Evolutionary conservation across 1,284 basidiomycete genomes (phyloP).

Genomic region (Flammula alnicola): DNA sequence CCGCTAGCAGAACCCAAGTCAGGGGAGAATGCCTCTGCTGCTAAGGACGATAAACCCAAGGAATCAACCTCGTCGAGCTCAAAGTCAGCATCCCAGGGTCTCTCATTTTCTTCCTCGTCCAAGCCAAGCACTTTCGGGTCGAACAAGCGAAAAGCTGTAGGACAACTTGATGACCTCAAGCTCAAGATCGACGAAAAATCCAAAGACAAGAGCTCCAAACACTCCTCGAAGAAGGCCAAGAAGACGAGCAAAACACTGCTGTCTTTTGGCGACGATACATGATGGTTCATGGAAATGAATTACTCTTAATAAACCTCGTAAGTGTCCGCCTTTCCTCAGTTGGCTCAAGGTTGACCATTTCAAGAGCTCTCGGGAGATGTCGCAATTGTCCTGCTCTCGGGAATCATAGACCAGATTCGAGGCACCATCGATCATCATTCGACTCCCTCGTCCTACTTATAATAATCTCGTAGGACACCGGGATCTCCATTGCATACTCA

Average conservation of each 20-base stretch:
- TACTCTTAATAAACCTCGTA: background rate
- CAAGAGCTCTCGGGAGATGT: too few species aligned
- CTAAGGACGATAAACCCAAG: constrained; percentile 7
- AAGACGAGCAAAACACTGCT: constrained; percentile 53
- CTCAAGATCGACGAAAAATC: constrained; percentile 18
- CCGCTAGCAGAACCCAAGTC: constrained; percentile 35
- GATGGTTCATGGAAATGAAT: background rate
- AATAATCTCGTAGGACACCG: too few species aligned
- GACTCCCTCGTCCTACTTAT: too few species aligned
- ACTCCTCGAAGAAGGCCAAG: constrained; percentile 28
- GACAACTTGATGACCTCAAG: constrained; percentile 29
- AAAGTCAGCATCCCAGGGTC: constrained; percentile 28
- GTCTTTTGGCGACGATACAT: constrained; percentile 62
- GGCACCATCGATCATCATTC: too few species aligned
- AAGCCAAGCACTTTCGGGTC: constrained; percentile 18
- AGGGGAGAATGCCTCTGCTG: background rate
- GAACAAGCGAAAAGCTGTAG: constrained; percentile 29
- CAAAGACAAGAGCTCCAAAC: constrained; percentile 24
- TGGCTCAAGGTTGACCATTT: too few species aligned
- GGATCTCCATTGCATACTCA: too few species aligned
- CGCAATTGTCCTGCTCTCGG: too few species aligned
- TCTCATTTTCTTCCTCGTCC: constrained; percentile 28
- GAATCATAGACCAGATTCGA: too few species aligned
- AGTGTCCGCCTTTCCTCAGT: too few species aligned
- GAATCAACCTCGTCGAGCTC: constrained; percentile 19